Conservation (phyloP, 352 stramenopile genomes). For the Thraustotheca clavata region DNA sequence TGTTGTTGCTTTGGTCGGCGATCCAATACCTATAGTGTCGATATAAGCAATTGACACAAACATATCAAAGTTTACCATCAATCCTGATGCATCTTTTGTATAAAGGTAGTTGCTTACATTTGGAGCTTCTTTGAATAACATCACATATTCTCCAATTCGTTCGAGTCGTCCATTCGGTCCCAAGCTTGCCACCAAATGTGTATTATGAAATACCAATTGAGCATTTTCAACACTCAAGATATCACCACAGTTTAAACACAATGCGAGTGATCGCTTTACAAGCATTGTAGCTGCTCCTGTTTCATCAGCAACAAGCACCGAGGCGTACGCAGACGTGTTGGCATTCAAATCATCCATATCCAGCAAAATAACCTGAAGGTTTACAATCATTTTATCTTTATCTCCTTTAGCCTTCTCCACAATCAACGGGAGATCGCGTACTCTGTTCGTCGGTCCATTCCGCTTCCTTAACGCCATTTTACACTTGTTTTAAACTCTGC, state of each 20-base stretch:
- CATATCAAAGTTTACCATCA: background rate
- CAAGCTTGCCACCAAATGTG: slow-evolving; percentile 57
- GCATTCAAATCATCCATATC: slow-evolving; percentile 73
- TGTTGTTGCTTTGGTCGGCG: slow-evolving; percentile 13
- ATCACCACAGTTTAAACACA: slow-evolving; percentile 64
- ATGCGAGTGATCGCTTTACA: slow-evolving; percentile 54
- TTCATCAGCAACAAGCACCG: slow-evolving; percentile 75
- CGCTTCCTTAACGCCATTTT: slow-evolving; percentile 17
- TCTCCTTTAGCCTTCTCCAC: slow-evolving; percentile 21
- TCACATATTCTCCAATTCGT: slow-evolving; percentile 72
- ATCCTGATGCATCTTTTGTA: slow-evolving; percentile 46
- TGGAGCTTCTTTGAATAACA: slow-evolving; percentile 77
- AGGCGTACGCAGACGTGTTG: slow-evolving; percentile 44
- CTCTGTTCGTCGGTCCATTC: slow-evolving; percentile 1
- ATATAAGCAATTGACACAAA: background rate
- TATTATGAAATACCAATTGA: slow-evolving; percentile 73
- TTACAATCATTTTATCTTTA: slow-evolving; percentile 24
- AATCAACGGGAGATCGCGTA: slow-evolving; percentile 17
- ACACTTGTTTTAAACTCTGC: no score
- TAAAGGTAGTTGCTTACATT: slow-evolving; percentile 80
- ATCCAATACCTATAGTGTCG: slow-evolving; percentile 12
- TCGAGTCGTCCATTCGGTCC: slow-evolving; percentile 58
- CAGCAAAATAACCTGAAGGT: slow-evolving; percentile 72
- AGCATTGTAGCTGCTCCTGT: slow-evolving; percentile 72
- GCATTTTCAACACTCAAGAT: slow-evolving; percentile 57